These are phyloP conservation scores for Exutisphaerella laricina DNA, from an alignment of 2,329 filamentous ascomycete species.

Conservation along the genomic window DNA sequence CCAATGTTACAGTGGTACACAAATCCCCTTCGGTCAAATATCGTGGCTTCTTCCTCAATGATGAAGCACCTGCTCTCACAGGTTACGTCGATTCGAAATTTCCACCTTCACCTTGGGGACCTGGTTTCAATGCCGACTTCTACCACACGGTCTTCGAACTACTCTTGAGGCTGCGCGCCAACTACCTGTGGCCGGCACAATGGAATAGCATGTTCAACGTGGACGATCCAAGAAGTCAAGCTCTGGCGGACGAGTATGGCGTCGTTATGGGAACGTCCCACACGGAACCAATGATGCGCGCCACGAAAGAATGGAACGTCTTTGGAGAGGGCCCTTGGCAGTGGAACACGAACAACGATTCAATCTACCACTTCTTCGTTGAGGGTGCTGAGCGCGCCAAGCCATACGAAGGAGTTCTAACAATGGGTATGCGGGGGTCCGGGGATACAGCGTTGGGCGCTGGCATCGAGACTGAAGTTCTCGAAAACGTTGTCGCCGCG, in stretches of 20 bases:
- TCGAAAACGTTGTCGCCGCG: slow-evolving; percentile 56
- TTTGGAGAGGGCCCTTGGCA: slow-evolving; percentile 58
- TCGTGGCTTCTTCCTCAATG: slow-evolving; percentile 65
- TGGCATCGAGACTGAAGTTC: slow-evolving; percentile 52
- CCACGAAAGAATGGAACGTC: slow-evolving; percentile 46
- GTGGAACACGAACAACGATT: slow-evolving; percentile 63
- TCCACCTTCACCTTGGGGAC: slow-evolving; percentile 28
- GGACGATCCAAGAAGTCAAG: slow-evolving; percentile 63
- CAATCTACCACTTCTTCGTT: slow-evolving; percentile 62
- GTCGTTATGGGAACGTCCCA: slow-evolving; percentile 69
- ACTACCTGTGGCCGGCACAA: slow-evolving; percentile 69
- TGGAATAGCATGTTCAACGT: slow-evolving; percentile 69
- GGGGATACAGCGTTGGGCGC: slow-evolving; percentile 60
- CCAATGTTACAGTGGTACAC: slow-evolving; percentile 52
- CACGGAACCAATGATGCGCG: slow-evolving; percentile 64
- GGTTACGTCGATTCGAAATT: slow-evolving; percentile 60
- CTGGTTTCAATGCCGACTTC: slow-evolving; percentile 47
- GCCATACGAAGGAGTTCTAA: slow-evolving; percentile 62
- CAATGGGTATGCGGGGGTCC: slow-evolving; percentile 62
- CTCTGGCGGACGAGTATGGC: slow-evolving; percentile 66
- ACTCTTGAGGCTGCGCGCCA: slow-evolving; percentile 62
- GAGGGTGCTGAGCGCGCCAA: slow-evolving; percentile 61
- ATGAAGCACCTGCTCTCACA: slow-evolving; percentile 62
- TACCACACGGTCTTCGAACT: slow-evolving; percentile 67
- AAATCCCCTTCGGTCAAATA: slow-evolving; percentile 60